Percentiles rank a stretch among this genome's conserved stretches.
These are phyloP conservation scores for Aspergillus versicolor DNA, from an alignment of 2,329 filamentous ascomycete genomes.

Conservation along the genomic window DNA sequence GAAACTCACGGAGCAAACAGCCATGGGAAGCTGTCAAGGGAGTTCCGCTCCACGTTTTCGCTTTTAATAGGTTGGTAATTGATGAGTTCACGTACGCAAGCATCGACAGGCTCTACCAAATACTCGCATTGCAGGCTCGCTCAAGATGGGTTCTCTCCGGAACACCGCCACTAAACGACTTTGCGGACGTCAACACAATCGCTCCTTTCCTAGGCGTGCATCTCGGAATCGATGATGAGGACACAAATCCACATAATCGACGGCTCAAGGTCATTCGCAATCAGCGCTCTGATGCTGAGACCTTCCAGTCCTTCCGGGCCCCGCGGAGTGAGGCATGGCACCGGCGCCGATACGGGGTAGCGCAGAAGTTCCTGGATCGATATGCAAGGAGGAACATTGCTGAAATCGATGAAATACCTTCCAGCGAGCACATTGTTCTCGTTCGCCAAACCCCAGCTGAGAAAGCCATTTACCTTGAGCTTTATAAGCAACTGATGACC, in stretches of 20 bases:
- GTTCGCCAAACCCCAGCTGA: conserved; percentile 50
- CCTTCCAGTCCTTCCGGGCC: conserved; percentile 55
- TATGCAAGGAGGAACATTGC: conserved; percentile 53
- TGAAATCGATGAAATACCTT: conserved; percentile 47
- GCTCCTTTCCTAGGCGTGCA: conserved; percentile 56
- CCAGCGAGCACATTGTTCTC: conserved; percentile 44
- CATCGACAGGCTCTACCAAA: conserved; percentile 40
- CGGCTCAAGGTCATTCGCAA: conserved; percentile 39
- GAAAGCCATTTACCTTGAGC: conserved; percentile 54
- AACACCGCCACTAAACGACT: conserved; percentile 59
- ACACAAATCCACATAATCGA: conserved; percentile 45
- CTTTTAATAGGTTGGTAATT: conserved; percentile 60
- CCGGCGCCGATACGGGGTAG: conserved; percentile 48
- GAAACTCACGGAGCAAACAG: not conserved
- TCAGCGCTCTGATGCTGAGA: conserved; percentile 47
- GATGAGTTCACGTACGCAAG: conserved; percentile 65
- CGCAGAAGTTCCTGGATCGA: conserved; percentile 55
- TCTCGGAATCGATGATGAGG: conserved; percentile 56
- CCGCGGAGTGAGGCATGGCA: conserved; percentile 54
- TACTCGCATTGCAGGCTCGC: conserved; percentile 49
- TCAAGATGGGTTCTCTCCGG: conserved; percentile 64
- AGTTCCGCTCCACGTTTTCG: conserved; percentile 59
- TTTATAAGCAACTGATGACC: conserved; percentile 54
- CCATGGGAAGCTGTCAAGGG: conserved; percentile 27
- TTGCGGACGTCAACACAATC: conserved; percentile 60